These are phyloP conservation scores for Globisporangium paroecandrum DNA, from an alignment of 352 stramenopile genomes.

Conservation along the genomic window DNA sequence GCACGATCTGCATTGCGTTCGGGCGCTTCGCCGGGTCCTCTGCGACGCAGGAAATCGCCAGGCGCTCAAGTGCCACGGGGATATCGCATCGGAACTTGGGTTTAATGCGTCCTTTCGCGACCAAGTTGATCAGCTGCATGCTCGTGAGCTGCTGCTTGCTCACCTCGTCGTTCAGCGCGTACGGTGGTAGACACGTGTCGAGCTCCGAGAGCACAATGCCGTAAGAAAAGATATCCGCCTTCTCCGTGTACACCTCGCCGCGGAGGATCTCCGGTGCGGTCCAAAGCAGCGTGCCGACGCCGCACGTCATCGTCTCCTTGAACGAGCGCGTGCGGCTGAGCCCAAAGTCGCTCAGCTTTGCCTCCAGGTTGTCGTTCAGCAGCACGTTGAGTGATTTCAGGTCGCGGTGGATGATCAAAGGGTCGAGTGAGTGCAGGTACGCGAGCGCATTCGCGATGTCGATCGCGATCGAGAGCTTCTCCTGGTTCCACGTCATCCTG, in stretches of 20 bases:
- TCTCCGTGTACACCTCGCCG: constrained; percentile 41
- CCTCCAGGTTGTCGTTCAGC: constrained; percentile 42
- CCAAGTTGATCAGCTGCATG: constrained; percentile 32
- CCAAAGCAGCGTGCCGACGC: constrained; percentile 43
- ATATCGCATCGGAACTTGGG: constrained; percentile 19
- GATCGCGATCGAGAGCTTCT: constrained; percentile 35
- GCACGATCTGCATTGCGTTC: constrained; percentile 24
- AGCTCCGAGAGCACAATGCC: constrained; percentile 35
- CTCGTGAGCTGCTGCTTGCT: constrained; percentile 22
- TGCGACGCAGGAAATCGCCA: constrained; percentile 19
- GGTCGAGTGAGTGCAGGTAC: constrained; percentile 11
- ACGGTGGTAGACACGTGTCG: constrained; percentile 33
- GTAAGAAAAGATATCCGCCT: constrained; percentile 35
- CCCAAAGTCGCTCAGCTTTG: constrained; percentile 74
- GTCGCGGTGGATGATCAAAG: constrained; percentile 14
- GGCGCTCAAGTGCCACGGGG: constrained; percentile 10
- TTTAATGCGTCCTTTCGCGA: constrained; percentile 22
- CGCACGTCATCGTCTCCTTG: constrained; percentile 38
- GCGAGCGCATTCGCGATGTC: constrained; percentile 27
- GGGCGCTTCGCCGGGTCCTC: constrained; percentile 18
- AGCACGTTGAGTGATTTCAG: constrained; percentile 26
- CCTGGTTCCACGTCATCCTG: constrained; percentile 18
- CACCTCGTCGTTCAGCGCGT: constrained; percentile 26
- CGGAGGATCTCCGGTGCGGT: constrained; percentile 47
- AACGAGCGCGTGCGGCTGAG: constrained; percentile 26